Conservation (phyloP, 1,284 basidiomycete species). For the Austropuccinia psidii region DNA sequence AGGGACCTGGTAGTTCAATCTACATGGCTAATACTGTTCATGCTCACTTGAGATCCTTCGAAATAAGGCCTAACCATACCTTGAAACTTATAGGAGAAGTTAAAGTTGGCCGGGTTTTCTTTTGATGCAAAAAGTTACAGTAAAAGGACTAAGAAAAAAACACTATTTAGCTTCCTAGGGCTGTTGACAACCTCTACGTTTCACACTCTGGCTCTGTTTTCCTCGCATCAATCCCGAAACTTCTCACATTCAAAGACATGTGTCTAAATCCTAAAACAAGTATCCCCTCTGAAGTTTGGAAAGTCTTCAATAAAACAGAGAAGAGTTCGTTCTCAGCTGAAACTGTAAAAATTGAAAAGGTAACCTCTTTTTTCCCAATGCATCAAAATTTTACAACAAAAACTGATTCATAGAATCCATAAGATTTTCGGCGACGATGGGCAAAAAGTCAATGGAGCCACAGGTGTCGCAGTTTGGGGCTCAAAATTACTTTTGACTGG, state of each 20-base stretch:
- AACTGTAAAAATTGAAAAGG: constrained; percentile 4
- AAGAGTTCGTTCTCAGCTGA: background rate
- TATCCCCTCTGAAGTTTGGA: constrained; percentile 36
- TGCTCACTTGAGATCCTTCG: constrained; percentile 11
- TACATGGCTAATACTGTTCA: constrained; percentile 24
- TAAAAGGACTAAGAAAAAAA: background rate
- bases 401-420: background rate
- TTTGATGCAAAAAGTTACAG: background rate
- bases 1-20: constrained; percentile 22
- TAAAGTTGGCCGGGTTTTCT: constrained; percentile 2
- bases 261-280: background rate
- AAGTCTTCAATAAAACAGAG: constrained; percentile 16
- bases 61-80: constrained; percentile 19
- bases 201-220: constrained; percentile 19
- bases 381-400: background rate
- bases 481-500: constrained; percentile 31
- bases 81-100: constrained; percentile 9
- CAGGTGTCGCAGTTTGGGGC: constrained; percentile 14
- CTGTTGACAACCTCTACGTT: constrained; percentile 31
- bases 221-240: constrained; percentile 9
- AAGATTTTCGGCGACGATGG: constrained; percentile 37
- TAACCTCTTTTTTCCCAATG: background rate
- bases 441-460: constrained; percentile 11
- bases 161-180: constrained; percentile 19
- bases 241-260: background rate